Percentiles rank a stretch among this genome's conserved stretches.
These are phyloP conservation scores for Apophysomyces trapeziformis DNA, from an alignment of 371 early-diverging fungal species.

Conservation along the genomic window DNA sequence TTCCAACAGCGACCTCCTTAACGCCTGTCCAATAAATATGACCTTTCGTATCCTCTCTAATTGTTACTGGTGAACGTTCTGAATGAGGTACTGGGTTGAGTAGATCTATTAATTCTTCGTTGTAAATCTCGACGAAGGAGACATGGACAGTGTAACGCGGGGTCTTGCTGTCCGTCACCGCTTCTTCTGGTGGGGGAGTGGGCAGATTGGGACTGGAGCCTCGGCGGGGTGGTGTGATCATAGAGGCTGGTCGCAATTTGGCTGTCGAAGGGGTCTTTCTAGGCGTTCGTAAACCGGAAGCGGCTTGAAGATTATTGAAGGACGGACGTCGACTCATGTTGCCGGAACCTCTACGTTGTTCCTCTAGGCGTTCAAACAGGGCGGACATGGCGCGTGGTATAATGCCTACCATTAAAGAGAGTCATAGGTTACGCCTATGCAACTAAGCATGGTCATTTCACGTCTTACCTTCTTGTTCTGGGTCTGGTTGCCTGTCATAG, in stretches of 20 bases:
- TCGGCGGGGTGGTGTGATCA: slow-evolving; percentile 22
- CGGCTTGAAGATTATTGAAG: slow-evolving; percentile 14
- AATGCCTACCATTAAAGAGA: slow-evolving; percentile 61
- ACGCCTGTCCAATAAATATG: slow-evolving; percentile 90
- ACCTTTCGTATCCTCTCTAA: slow-evolving; percentile 93
- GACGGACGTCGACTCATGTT: not conserved
- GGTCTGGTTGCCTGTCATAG: slow-evolving; percentile 52
- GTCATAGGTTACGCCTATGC: slow-evolving; percentile 2
- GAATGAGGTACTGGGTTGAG: slow-evolving; percentile 60
- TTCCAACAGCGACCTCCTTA: slow-evolving; percentile 78
- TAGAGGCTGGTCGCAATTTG: slow-evolving; percentile 22
- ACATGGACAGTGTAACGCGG: slow-evolving; percentile 56
- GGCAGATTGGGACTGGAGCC: slow-evolving; percentile 12
- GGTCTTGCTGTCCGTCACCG: slow-evolving; percentile 17
- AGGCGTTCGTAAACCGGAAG: slow-evolving; percentile 28
- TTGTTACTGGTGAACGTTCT: slow-evolving; percentile 71
- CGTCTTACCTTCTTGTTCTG: slow-evolving; percentile 51
- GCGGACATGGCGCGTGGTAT: slow-evolving; percentile 87
- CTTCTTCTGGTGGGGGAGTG: slow-evolving; percentile 21
- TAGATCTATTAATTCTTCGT: slow-evolving; percentile 95
- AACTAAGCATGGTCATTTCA: not conserved
- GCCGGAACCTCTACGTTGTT: slow-evolving; percentile 8
- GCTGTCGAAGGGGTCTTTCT: slow-evolving; percentile 23
- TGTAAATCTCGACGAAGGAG: slow-evolving; percentile 96
- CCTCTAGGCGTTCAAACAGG: slow-evolving; percentile 64